These are phyloP conservation scores for Pichia norvegensis DNA, from an alignment of 1,139 yeast species.

Conservation along the genomic window DNA sequence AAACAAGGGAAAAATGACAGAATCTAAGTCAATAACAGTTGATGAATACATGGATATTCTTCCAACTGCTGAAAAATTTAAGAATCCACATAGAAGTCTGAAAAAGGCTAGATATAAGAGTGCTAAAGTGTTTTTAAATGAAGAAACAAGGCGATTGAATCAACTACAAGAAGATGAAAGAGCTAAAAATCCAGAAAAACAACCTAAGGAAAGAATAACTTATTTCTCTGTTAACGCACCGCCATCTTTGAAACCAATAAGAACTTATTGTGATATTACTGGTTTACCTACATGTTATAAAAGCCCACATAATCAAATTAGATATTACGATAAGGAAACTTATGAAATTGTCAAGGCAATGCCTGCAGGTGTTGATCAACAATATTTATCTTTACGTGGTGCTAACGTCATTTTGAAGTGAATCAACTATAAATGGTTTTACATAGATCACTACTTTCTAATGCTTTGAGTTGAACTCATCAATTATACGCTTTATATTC, in stretches of 20 bases:
- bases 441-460: neutral
- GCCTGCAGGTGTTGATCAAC: slow-evolving; percentile 92
- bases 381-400: slow-evolving; percentile 76
- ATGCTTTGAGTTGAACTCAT: slow-evolving; percentile 27
- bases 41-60: slow-evolving; percentile 35
- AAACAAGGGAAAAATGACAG: neutral
- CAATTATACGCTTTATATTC: slow-evolving; percentile 32
- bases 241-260: slow-evolving; percentile 74
- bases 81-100: slow-evolving; percentile 43
- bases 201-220: slow-evolving; percentile 42
- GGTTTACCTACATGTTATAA: slow-evolving; percentile 77
- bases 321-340: slow-evolving; percentile 80
- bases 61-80: slow-evolving; percentile 44
- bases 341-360: slow-evolving; percentile 69
- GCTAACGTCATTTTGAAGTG: slow-evolving; percentile 76
- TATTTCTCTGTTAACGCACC: slow-evolving; percentile 71
- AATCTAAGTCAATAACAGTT: neutral
- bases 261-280: slow-evolving; percentile 89
- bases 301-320: slow-evolving; percentile 65
- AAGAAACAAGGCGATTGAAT: slow-evolving; percentile 60
- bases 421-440: no score
- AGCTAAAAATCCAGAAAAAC: slow-evolving; percentile 2
- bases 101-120: slow-evolving; percentile 67
- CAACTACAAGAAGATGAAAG: slow-evolving; percentile 26
- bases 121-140: slow-evolving; percentile 63